Evolutionary conservation across 768 basidiomycete genomes (phyloP).

Genomic region (Megacollybia marginata): DNA sequence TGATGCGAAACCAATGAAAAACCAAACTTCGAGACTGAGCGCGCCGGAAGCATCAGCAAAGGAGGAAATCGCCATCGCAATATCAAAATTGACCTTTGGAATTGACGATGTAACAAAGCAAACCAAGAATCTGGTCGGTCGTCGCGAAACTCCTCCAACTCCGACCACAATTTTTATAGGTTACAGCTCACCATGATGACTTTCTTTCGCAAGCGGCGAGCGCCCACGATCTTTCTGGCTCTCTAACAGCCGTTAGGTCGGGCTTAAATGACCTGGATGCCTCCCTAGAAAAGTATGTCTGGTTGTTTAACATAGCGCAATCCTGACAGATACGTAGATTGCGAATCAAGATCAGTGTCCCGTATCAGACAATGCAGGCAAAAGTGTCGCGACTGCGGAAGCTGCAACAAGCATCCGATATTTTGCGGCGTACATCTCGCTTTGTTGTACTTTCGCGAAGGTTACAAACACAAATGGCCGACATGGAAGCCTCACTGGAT

Average conservation of each 20-base stretch:
- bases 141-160: neutral
- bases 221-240: conserved; percentile 62
- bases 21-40: conserved; percentile 24
- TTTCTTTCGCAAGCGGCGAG: conserved; percentile 77
- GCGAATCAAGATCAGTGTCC: conserved; percentile 77
- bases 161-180: conserved; percentile 32
- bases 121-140: conserved; percentile 72
- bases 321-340: conserved; percentile 42
- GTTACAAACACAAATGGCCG: conserved; percentile 79
- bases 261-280: conserved; percentile 69
- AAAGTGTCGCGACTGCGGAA: conserved; percentile 71
- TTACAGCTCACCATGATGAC: conserved; percentile 76
- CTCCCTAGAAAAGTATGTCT: conserved; percentile 67
- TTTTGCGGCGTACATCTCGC: conserved; percentile 76
- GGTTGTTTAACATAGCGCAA: conserved; percentile 4
- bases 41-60: conserved; percentile 51
- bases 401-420: conserved; percentile 76
- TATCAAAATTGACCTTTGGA: conserved; percentile 79
- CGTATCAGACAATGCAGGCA: conserved; percentile 67
- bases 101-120: conserved; percentile 92
- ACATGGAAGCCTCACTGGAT: conserved; percentile 35
- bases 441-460: conserved; percentile 80
- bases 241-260: conserved; percentile 56
- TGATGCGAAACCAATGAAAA: conserved; percentile 23
- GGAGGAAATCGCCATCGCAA: conserved; percentile 85